Evolutionary conservation across 169 alveolate species (phyloP).

Genomic region (Plasmodium vinckei): DNA sequence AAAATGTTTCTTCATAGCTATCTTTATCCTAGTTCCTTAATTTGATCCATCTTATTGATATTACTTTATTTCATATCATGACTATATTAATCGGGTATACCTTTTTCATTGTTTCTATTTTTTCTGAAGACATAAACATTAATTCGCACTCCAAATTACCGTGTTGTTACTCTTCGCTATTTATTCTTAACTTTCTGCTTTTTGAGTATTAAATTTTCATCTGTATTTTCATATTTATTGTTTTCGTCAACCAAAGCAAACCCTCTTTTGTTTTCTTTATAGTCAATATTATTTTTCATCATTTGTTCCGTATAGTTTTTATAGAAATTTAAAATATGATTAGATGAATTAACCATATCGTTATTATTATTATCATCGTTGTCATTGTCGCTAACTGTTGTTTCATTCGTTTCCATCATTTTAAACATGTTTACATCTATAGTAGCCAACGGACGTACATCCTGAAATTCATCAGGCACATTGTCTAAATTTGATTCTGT

Average conservation of each 20-base stretch:
- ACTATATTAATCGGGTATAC: too few species aligned
- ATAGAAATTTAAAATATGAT: too few species aligned
- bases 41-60: too few species aligned
- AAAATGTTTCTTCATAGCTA: too few species aligned
- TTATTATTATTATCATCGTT: too few species aligned
- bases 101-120: too few species aligned
- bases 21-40: too few species aligned
- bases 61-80: too few species aligned
- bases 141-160: too few species aligned
- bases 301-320: background rate
- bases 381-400: background rate
- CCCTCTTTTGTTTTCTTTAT: conserved; percentile 31
- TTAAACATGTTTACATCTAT: background rate
- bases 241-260: conserved; percentile 20
- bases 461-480: conserved; percentile 7
- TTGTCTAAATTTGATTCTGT: background rate
- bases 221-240: conserved; percentile 36
- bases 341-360: too few species aligned
- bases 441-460: conserved; percentile 2
- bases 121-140: too few species aligned
- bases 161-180: background rate
- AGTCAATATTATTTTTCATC: conserved; percentile 4
- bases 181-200: conserved; percentile 29
- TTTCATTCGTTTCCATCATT: background rate
- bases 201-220: conserved; percentile 15